phyloP scores from a whole-genome alignment of 2,329 filamentous ascomycete genomes.

The Fonsecaea monophora region DNA sequence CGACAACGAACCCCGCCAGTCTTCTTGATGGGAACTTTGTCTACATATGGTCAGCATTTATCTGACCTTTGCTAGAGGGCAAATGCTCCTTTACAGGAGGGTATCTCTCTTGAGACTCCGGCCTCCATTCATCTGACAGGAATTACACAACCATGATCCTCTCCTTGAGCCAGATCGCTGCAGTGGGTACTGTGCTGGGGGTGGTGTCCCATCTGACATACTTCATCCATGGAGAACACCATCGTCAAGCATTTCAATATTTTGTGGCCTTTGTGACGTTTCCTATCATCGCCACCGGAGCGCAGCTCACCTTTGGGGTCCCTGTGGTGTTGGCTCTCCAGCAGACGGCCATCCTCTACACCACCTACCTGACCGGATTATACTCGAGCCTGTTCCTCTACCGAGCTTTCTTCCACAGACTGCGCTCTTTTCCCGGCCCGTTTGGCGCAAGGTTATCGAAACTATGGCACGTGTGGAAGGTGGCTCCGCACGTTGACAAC shows the following conservation, averaged over 20 bases:
- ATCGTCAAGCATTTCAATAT: constrained; percentile 16
- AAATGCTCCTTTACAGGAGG: not conserved
- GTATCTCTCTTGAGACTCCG: not conserved
- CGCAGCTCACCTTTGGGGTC: not conserved
- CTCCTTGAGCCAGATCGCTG: constrained; percentile 3
- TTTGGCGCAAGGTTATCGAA: constrained; percentile 40
- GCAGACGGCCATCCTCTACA: constrained; percentile 6
- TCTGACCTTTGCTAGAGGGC: not conserved
- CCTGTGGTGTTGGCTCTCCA: not conserved
- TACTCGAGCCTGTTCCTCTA: constrained; percentile 37
- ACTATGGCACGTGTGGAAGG: constrained; percentile 42
- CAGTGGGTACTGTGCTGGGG: constrained; percentile 3
- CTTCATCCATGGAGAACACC: constrained; percentile 23
- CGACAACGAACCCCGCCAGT: not conserved
- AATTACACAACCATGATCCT: not conserved
- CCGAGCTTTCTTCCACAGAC: constrained; percentile 42
- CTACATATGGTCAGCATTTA: not conserved
- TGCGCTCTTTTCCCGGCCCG: constrained; percentile 44
- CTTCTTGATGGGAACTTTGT: not conserved
- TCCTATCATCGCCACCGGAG: constrained; percentile 7
- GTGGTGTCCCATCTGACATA: constrained; percentile 17
- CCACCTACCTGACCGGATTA: constrained; percentile 18
- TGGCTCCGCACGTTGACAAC: constrained; percentile 42
- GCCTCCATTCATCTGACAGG: not conserved
- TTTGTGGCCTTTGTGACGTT: constrained; percentile 8